Base-by-base conservation (phyloP, 2,329 filamentous ascomycete species). In the Massarina eburnea region DNA sequence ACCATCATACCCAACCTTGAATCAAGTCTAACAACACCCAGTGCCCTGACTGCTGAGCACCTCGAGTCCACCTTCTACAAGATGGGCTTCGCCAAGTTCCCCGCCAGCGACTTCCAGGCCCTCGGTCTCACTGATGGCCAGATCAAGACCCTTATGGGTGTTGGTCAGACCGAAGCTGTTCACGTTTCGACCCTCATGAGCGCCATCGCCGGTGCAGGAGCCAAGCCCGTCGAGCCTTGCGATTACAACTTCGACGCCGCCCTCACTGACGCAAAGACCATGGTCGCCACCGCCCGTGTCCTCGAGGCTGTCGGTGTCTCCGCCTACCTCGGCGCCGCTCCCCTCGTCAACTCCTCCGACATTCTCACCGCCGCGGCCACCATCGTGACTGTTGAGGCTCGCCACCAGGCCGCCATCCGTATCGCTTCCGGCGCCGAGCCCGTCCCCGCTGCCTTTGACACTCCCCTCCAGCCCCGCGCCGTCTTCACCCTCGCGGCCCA, bases 301-400 rank as follows among this genome's bases (percentile, higher is more conserved):
- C 81, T 91, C 47, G 87, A 91, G 71, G 86, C 81, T 60, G 79
- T 89, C 47, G 86, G 86, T 68, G 79, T 89, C 24, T 86, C 84
- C n/a, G 86, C 86, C 52, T 80, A 81, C 71, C 80, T 89, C 12
- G 86, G 86, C 48, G 86, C 84, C 20, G 85, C 85, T 12, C 82
- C 84, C 4, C 75, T 89, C 24, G 70, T 90, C 51, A 76, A 79
- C 36, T 76, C 78, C 44, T 73, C 77, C 39, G 75, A 74, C 39
- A 80, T 88, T 51, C 81, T 91, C 40, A 75, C 78, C 49, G 81
- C 82, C 17, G 86, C 87, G 2, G 86, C 78, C 8, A 81, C 81
- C 40, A 90, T 91, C 66, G 78, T 88, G 35, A 87, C 85, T 19
- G 79, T 88, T 48, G 87, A 91, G 72, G 78, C 85, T 21, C 80